Conservation (phyloP, 2,329 filamentous ascomycete genomes). For the Stagonosporopsis rhizophila region DNA sequence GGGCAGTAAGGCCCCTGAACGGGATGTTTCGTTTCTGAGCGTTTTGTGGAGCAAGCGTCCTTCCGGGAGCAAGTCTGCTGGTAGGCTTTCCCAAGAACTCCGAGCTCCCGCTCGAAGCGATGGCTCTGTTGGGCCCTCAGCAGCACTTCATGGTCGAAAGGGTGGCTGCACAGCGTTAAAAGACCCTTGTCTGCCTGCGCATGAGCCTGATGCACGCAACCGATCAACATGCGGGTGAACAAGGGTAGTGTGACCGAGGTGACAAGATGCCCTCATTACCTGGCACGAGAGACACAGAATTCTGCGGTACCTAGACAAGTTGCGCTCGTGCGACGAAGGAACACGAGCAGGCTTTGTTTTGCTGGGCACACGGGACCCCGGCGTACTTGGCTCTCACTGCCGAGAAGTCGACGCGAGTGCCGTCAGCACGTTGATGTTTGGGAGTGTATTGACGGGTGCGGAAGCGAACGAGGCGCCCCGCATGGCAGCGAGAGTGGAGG, state of each 20-base stretch:
- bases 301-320: not conserved
- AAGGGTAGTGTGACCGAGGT: not conserved
- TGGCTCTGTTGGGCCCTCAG: not conserved
- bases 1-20: constrained; percentile 24
- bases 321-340: constrained; percentile 16
- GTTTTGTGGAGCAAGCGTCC: constrained; percentile 26
- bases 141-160: not conserved
- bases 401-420: constrained; percentile 2
- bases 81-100: not conserved
- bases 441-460: constrained; percentile 9
- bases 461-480: constrained; percentile 12
- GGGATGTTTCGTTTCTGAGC: constrained; percentile 23
- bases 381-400: constrained; percentile 11
- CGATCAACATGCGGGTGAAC: constrained; percentile 3
- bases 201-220: not conserved
- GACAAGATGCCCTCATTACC: constrained; percentile 1
- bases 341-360: constrained; percentile 28
- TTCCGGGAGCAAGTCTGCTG: constrained; percentile 2
- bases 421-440: constrained; percentile 9
- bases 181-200: not conserved
- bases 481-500: constrained; percentile 8
- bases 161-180: not conserved
- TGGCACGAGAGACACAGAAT: constrained; percentile 5
- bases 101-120: constrained; percentile 8
- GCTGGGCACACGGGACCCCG: constrained; percentile 11